Conservation (phyloP, 257 asterid species). For the Ehretia macrophylla region DNA sequence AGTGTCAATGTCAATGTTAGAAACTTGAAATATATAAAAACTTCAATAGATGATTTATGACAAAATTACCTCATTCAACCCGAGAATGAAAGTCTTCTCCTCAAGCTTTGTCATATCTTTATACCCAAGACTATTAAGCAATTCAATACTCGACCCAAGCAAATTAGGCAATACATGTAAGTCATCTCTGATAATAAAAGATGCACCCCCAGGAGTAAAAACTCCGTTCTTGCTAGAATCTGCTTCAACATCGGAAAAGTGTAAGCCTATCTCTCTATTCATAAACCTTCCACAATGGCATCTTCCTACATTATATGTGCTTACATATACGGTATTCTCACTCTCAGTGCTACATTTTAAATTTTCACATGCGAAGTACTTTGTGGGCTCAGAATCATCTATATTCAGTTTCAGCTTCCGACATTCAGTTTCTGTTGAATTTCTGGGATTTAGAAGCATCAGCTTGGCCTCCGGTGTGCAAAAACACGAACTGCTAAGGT, state of each 20-base stretch:
- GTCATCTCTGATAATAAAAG: neutral
- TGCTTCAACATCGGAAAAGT: neutral
- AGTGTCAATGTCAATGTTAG: neutral
- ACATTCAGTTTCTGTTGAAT: too few relatives aligned
- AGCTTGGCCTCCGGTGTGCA: too few relatives aligned
- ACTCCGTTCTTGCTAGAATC: neutral
- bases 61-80: conserved; percentile 6
- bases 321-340: too few relatives aligned
- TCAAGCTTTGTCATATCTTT: neutral
- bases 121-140: neutral
- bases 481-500: too few relatives aligned
- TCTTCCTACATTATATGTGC: neutral
- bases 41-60: too few relatives aligned
- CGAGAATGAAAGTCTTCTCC: neutral
- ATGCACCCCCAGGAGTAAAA: neutral
- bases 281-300: neutral
- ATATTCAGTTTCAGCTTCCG: too few relatives aligned
- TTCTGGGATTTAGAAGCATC: too few relatives aligned
- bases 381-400: too few relatives aligned
- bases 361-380: too few relatives aligned
- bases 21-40: too few relatives aligned
- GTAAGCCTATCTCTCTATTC: neutral
- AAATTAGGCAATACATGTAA: neutral
- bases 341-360: too few relatives aligned
- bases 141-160: neutral